Base-by-base conservation (phyloP, 768 basidiomycete species). In the Aureoboletus auriporus region DNA sequence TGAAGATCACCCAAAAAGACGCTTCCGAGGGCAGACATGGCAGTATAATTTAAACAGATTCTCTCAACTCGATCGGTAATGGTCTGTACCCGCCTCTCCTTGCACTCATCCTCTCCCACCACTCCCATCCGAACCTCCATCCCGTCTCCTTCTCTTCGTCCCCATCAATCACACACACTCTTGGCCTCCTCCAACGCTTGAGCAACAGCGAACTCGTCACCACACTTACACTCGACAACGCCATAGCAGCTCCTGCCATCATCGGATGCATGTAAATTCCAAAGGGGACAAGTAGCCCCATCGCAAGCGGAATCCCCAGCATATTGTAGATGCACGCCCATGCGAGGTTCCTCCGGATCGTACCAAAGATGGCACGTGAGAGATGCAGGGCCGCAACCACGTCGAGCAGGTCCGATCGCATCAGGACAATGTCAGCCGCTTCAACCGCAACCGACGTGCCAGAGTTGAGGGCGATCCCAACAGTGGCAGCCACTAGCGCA, bases 201-300 rank as follows among this genome's bases (percentile, higher is more conserved):
- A 99, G 75, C 39, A 88, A 80, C 63, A 98, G 71, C 50, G 90
- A 93, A 51, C 89, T 93, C 26, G 80, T 82, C 13, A 99, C 95
- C 44, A 99, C 96, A 56, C 90, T 93, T 33, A 98, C 95, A 57
- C 87, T 91, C 30, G 91, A 94, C 67, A 93, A 93, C 23, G 96
- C 96, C 96, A 99, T 99, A 26, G 94, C 94, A 3, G 86, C 92
- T n/a, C 92, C 95, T 0, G 96, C 93, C 72, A 93, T 82, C 95
- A 98, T 98, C 8, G 96, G 96, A 58, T 93, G 96, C 64, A 98
- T 83, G 66, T 93, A 91, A 27, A 95, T 55, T 12, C 93, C 93
- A 64, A 92, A 79, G 0, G 96, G 96, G 11, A 98, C 75, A 72
- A 99, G 84, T 40, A 98, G 49, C 23, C 96, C 96, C 96, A 99